A percentile compares a stretch with the other conserved stretches of the same genome.
phyloP scores from a whole-genome alignment of 139 green algal species.

The Closterium sp. region DNA sequence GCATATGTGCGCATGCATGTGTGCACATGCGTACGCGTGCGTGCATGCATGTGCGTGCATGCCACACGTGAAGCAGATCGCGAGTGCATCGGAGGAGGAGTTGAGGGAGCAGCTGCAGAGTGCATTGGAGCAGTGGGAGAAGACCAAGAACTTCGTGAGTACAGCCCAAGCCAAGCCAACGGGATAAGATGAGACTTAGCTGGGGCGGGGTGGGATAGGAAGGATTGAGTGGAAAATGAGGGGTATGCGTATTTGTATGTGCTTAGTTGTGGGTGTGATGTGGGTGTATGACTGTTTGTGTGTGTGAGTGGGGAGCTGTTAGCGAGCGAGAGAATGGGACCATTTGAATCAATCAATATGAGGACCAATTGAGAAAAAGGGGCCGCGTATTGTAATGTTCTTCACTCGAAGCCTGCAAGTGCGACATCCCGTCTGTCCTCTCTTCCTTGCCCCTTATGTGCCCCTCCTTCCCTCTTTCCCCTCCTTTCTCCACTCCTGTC shows the following conservation, averaged over 20 bases:
- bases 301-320: too few relatives aligned
- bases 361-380: background rate
- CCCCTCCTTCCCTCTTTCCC: background rate
- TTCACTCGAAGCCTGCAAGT: background rate
- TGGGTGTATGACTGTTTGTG: too few relatives aligned
- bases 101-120: background rate
- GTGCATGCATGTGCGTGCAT: background rate
- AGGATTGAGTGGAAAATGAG: too few relatives aligned
- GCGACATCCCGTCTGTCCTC: too few relatives aligned
- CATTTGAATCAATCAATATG: too few relatives aligned
- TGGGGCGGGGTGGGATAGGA: too few relatives aligned
- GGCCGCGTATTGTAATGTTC: background rate
- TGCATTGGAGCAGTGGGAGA: background rate
- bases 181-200: too few relatives aligned
- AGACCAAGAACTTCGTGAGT: background rate
- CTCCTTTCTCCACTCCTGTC: background rate
- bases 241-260: too few relatives aligned
- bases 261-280: too few relatives aligned
- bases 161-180: background rate
- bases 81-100: background rate
- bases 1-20: background rate
- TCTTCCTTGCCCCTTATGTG: background rate
- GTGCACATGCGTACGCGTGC: too few relatives aligned
- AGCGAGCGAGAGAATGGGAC: too few relatives aligned
- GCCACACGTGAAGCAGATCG: background rate